Evolutionary conservation across 371 early-diverging fungal genomes (phyloP).

Genomic region (Dipsacomyces acuminosporus): DNA sequence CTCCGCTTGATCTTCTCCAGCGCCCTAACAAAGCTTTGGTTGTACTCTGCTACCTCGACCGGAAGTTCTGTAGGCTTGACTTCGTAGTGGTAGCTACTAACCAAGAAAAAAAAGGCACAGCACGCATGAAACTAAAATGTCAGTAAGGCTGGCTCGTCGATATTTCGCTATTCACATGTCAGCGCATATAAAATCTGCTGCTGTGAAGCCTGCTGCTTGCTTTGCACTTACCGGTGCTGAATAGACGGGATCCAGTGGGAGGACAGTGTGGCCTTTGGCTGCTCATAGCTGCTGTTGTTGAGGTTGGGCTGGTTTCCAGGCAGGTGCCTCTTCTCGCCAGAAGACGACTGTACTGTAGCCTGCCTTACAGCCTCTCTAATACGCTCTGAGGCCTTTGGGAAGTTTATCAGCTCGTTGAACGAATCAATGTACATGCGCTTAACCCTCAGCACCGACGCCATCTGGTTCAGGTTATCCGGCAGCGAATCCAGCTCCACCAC

Average conservation of each 20-base stretch:
- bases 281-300: slow-evolving; percentile 9
- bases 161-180: too few relatives aligned
- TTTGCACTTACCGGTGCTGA: slow-evolving; percentile 43
- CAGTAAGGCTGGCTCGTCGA: too few relatives aligned
- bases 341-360: slow-evolving; percentile 20
- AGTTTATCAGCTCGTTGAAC: slow-evolving; percentile 65
- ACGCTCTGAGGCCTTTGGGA: slow-evolving; percentile 54
- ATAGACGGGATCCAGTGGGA: slow-evolving; percentile 41
- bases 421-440: slow-evolving; percentile 94
- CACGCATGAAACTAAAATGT: too few relatives aligned
- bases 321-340: slow-evolving; percentile 23
- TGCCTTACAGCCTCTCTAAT: slow-evolving; percentile 28
- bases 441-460: slow-evolving; percentile 87
- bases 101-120: background rate
- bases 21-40: slow-evolving; percentile 71
- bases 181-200: too few relatives aligned
- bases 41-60: slow-evolving; percentile 71
- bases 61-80: slow-evolving; percentile 53
- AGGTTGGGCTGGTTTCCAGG: slow-evolving; percentile 32
- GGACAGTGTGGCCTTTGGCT: slow-evolving; percentile 7
- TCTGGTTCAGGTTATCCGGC: slow-evolving; percentile 77
- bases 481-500: slow-evolving; percentile 92
- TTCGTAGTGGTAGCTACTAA: slow-evolving; percentile 46
- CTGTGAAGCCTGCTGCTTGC: too few relatives aligned
- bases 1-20: slow-evolving; percentile 88